These are phyloP conservation scores for Haematococcus sp. DNA, from an alignment of 139 green algal genomes.

Conservation along the genomic window DNA sequence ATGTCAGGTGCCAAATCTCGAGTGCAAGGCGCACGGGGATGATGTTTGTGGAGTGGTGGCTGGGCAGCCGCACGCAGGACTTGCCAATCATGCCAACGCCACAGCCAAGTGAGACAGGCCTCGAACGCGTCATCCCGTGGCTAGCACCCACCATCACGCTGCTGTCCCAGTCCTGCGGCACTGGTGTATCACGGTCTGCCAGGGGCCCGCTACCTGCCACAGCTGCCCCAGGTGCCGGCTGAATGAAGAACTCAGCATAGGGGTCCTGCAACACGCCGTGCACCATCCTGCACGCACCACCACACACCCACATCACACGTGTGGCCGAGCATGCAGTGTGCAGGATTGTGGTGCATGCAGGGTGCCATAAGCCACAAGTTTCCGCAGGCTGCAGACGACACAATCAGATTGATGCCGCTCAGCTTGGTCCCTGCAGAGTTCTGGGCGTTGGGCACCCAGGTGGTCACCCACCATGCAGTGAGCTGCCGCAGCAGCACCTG, in stretches of 20 bases:
- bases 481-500: constrained; percentile 84
- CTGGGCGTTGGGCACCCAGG: too few relatives aligned
- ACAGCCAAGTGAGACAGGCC: too few relatives aligned
- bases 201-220: neutral
- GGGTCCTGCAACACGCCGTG: constrained; percentile 77
- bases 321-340: neutral
- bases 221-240: constrained; percentile 9
- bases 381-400: too few relatives aligned
- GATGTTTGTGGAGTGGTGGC: too few relatives aligned
- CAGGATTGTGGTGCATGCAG: neutral
- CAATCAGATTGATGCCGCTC: neutral
- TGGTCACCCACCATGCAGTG: constrained; percentile 69
- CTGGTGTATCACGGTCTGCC: neutral
- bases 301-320: neutral
- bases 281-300: constrained; percentile 64
- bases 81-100: too few relatives aligned
- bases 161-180: constrained; percentile 55
- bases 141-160: constrained; percentile 44
- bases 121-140: too few relatives aligned
- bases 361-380: too few relatives aligned
- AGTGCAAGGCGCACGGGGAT: too few relatives aligned
- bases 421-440: too few relatives aligned
- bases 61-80: too few relatives aligned
- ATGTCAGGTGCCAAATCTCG: too few relatives aligned
- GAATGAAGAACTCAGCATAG: constrained; percentile 84